Conservation (phyloP, 768 basidiomycete species). For the Phlebiopsis gigantea region DNA sequence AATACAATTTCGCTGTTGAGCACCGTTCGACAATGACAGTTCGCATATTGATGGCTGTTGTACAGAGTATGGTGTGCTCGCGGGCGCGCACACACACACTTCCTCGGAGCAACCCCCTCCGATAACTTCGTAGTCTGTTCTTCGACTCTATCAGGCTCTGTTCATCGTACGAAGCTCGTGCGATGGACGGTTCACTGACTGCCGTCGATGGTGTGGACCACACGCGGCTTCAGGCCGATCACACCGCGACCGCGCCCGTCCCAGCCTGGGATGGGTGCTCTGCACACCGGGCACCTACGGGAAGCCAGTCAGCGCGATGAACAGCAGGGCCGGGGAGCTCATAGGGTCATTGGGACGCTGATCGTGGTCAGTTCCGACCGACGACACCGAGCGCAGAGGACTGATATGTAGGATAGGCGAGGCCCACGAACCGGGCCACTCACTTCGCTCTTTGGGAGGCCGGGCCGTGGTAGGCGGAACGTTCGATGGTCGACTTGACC, state of each 20-base stretch:
- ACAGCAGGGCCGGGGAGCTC: neutral
- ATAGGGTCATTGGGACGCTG: neutral
- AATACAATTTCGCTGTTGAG: neutral
- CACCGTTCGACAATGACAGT: neutral
- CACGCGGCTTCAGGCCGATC: slow-evolving; percentile 21
- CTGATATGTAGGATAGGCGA: neutral
- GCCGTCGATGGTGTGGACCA: slow-evolving; percentile 2
- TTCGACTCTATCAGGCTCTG: neutral
- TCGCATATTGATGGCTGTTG: neutral
- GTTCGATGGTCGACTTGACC: slow-evolving; percentile 55
- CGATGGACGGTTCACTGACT: neutral
- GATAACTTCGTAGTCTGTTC: neutral
- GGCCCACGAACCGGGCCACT: neutral
- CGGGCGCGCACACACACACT: neutral
- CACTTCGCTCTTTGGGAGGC: slow-evolving; percentile 18
- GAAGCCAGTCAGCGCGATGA: neutral
- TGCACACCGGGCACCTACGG: no score
- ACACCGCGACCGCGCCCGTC: slow-evolving; percentile 26
- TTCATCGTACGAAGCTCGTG: neutral
- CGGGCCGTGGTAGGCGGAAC: slow-evolving; percentile 27
- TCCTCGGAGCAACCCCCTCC: neutral
- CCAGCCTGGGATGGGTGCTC: no score
- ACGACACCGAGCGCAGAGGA: neutral
- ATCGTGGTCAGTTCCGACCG: neutral
- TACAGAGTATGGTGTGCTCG: neutral